Evolutionary conservation across 2,329 filamentous ascomycete species (phyloP).

Genomic region (Neonectria punicea): DNA sequence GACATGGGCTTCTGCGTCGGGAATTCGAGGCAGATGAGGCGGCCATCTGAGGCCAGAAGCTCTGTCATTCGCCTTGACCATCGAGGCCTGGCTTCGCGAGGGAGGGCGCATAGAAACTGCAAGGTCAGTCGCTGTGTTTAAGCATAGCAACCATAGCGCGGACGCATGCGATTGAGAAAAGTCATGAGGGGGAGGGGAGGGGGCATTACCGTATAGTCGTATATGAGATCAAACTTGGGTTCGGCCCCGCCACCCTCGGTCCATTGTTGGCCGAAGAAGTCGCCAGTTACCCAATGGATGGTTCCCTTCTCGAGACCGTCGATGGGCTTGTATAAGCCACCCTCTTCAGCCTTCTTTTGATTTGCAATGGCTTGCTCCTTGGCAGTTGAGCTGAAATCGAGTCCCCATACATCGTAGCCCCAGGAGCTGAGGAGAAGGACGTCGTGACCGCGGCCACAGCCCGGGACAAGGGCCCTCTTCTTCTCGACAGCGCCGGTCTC

Average conservation of each 20-base stretch:
- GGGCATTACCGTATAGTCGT: conserved; percentile 67
- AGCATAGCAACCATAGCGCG: conserved; percentile 5
- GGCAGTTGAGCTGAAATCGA: conserved; percentile 71
- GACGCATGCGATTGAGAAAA: neutral
- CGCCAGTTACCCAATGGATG: conserved; percentile 67
- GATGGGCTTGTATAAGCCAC: conserved; percentile 55
- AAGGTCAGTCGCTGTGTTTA: conserved; percentile 27
- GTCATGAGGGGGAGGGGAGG: conserved; percentile 32
- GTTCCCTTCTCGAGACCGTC: conserved; percentile 57
- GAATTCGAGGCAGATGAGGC: conserved; percentile 77
- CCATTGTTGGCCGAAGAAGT: conserved; percentile 75
- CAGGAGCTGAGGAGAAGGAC: conserved; percentile 77
- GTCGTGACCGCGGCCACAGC: conserved; percentile 86
- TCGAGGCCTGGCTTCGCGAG: conserved; percentile 59
- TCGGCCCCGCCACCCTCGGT: conserved; percentile 53
- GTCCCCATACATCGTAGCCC: conserved; percentile 80
- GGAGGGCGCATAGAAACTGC: conserved; percentile 72
- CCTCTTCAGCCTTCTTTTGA: conserved; percentile 51
- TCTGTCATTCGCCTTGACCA: conserved; percentile 65
- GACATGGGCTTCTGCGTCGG: conserved; percentile 76
- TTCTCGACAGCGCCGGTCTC: conserved; percentile 38
- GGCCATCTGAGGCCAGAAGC: conserved; percentile 60
- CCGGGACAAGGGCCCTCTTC: conserved; percentile 74
- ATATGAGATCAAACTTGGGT: conserved; percentile 72
- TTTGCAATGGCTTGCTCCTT: conserved; percentile 59